Conservation (phyloP, 352 stramenopile genomes). For the Phytophthora nicotianae region DNA sequence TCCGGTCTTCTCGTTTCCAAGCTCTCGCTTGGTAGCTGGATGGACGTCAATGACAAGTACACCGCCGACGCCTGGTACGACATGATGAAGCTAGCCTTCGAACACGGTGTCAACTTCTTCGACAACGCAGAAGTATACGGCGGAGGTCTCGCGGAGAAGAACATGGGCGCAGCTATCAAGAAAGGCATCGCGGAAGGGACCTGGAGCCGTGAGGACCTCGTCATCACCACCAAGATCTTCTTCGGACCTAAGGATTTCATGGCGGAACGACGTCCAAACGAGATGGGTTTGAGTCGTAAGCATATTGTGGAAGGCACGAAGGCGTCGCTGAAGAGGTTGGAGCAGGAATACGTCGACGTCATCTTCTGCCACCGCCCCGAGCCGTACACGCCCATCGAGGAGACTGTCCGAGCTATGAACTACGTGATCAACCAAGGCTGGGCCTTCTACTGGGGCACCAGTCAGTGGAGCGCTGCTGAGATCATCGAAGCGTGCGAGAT, state of each 20-base stretch:
- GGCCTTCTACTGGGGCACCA: slow-evolving; percentile 48
- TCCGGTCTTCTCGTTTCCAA: too few species aligned
- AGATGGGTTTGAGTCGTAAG: slow-evolving; percentile 31
- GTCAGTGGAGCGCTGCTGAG: slow-evolving; percentile 46
- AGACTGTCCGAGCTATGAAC: slow-evolving; percentile 23
- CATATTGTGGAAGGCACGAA: slow-evolving; percentile 53
- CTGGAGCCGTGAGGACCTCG: slow-evolving; percentile 45
- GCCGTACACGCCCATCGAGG: slow-evolving; percentile 31
- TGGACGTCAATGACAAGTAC: too few species aligned
- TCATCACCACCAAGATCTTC: slow-evolving; percentile 70
- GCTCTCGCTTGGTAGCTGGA: too few species aligned
- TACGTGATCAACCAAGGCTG: slow-evolving; percentile 44
- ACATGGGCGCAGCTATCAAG: slow-evolving; percentile 40
- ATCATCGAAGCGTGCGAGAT: slow-evolving; percentile 53
- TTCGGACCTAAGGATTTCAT: slow-evolving; percentile 18
- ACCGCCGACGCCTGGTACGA: too few species aligned
- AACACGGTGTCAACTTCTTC: too few species aligned
- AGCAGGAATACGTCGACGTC: slow-evolving; percentile 52
- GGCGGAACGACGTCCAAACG: slow-evolving; percentile 21
- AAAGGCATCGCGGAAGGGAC: slow-evolving; percentile 31
- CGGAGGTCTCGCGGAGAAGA: slow-evolving; percentile 35
- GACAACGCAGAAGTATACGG: too few species aligned
- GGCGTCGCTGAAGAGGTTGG: slow-evolving; percentile 42
- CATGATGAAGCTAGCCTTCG: too few species aligned
- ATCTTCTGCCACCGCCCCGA: slow-evolving; percentile 45